Evolutionary conservation across 257 asterid genomes (phyloP), one percentile per base, ranked within the genome.

Genomic region (Gynochthodes officinalis): DNA sequence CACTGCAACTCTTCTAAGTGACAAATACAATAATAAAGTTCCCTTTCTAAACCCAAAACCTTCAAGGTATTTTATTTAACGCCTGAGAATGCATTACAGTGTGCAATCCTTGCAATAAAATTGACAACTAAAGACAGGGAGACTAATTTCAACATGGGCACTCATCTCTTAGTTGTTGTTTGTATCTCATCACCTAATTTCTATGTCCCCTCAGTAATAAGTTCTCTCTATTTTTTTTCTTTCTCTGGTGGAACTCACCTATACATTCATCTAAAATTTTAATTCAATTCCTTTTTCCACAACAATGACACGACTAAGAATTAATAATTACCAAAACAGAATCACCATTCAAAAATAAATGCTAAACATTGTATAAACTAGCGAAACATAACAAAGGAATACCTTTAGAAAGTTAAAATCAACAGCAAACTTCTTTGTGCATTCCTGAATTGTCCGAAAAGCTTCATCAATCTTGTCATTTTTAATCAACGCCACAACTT

Each of bases 401-500:
- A 89, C 88, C 87, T 87, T 87, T 15, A 86, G 64, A 68, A 81
- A 79, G 32, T 79, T 64, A 55, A 83, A 79, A 76, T 80, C 80
- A 61, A 75, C 28, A 12, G 91, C 65, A 67, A 80, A 49, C 76
- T 84, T 91, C 79, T 73, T 83, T 21, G 89, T 77, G 16, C 10
- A 82, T 67, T n/a, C 81, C 58, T 83, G 79, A 73, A 91, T 91
- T 7, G 96, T 76, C 40, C 72, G 64, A 32, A 91, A 74, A 37
- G 99, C 95, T 71, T 80, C 87, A 13, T 91, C 96, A 8, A 88
- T 76, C 70, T 65, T 68, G 53, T 88, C 91, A 44, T 77, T 82
- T 76, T 83, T 88, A 68, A 94, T 77, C 82, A 94, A 78, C 16
- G 97, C 97, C 82, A 91, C 95, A 15, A 94, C 76, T 81, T 94